phyloP scores from a whole-genome alignment of 2,329 filamentous ascomycete species.

The Paradendryphiella salina region DNA sequence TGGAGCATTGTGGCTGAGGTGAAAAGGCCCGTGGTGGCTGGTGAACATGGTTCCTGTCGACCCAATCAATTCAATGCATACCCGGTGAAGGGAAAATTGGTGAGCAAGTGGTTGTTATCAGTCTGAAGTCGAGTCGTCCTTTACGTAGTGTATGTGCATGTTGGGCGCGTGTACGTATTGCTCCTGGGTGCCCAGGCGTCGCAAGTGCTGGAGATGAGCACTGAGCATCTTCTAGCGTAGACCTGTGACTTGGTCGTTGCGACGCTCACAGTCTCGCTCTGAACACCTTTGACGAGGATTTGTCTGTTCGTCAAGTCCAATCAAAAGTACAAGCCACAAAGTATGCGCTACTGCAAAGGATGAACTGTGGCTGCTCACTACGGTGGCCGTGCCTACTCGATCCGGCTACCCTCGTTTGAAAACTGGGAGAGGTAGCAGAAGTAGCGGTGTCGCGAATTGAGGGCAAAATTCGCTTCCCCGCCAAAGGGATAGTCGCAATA shows the following conservation, averaged over 20 bases:
- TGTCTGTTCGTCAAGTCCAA: neutral
- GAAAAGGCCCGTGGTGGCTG: slow-evolving; percentile 1
- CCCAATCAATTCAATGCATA: too few species aligned
- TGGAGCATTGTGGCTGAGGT: slow-evolving; percentile 11
- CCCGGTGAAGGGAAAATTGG: too few species aligned
- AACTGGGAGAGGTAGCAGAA: neutral
- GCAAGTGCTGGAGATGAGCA: too few species aligned
- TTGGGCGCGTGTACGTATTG: too few species aligned
- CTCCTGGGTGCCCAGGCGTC: too few species aligned
- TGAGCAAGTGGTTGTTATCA: too few species aligned
- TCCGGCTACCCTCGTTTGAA: neutral
- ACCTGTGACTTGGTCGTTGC: too few species aligned
- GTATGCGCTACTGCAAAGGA: neutral
- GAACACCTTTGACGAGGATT: neutral
- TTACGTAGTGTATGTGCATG: too few species aligned
- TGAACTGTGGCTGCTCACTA: slow-evolving; percentile 26
- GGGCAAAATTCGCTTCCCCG: neutral
- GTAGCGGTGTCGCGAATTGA: slow-evolving; percentile 17
- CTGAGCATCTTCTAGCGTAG: too few species aligned
- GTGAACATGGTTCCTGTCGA: neutral
- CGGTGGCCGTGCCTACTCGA: slow-evolving; percentile 23
- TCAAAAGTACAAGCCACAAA: neutral
- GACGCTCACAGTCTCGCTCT: too few species aligned
- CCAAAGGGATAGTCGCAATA: neutral
- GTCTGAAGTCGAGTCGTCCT: too few species aligned